phyloP scores from a whole-genome alignment of 106 monocot genomes.

The Dendrobium huoshanense region DNA sequence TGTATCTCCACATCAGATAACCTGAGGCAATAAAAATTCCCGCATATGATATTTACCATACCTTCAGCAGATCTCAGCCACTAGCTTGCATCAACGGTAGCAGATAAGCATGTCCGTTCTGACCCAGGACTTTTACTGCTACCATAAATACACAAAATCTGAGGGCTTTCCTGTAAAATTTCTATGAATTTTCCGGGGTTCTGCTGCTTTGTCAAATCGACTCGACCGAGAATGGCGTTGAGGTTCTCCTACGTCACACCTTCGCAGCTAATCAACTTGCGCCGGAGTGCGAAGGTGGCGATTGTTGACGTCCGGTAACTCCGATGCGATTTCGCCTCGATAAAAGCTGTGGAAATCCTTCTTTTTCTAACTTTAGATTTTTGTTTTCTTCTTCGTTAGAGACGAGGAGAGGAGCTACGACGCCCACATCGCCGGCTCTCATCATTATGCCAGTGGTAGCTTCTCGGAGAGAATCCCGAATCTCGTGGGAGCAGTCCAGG shows the following conservation, averaged over 20 bases:
- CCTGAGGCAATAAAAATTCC: too few relatives aligned
- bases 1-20: too few relatives aligned
- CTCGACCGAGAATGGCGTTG: slow-evolving; percentile 31
- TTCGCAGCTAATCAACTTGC: slow-evolving; percentile 44
- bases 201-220: neutral
- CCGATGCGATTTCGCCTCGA: neutral
- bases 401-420: slow-evolving; percentile 96
- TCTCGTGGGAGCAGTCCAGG: slow-evolving; percentile 47
- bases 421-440: slow-evolving; percentile 83
- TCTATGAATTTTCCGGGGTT: too few relatives aligned
- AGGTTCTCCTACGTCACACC: slow-evolving; percentile 61
- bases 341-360: neutral
- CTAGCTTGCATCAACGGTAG: too few relatives aligned
- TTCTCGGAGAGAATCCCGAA: slow-evolving; percentile 60
- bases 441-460: slow-evolving; percentile 64
- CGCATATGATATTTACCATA: too few relatives aligned
- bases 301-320: slow-evolving; percentile 83
- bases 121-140: too few relatives aligned
- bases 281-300: slow-evolving; percentile 43
- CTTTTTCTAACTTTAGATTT: neutral
- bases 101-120: too few relatives aligned
- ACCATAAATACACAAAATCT: too few relatives aligned
- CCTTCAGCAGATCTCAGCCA: too few relatives aligned
- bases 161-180: too few relatives aligned
- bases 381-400: slow-evolving; percentile 24